Evolutionary conservation across 345 rosid genomes (phyloP).

Genomic region (Laguncularia racemosa): DNA sequence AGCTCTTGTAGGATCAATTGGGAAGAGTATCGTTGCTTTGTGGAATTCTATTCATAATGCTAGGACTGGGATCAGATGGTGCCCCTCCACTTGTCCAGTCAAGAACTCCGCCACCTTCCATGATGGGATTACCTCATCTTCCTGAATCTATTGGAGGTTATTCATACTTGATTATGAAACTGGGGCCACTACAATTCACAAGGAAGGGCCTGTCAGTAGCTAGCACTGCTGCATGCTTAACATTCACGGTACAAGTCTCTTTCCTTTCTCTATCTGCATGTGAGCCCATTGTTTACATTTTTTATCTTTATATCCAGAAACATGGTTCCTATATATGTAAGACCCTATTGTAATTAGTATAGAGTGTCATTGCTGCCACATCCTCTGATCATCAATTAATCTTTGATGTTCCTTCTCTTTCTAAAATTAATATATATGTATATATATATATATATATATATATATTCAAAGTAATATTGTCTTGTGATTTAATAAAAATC

Average conservation of each 20-base stretch:
- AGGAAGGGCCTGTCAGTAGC: conserved; percentile 93
- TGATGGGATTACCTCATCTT: conserved; percentile 62
- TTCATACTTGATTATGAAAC: conserved; percentile 66
- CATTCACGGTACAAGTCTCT: conserved; percentile 58
- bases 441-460: too few relatives aligned
- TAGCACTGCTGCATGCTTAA: conserved; percentile 91
- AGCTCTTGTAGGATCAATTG: conserved; percentile 66
- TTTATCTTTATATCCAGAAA: background rate
- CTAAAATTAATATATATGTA: background rate
- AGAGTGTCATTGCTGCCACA: too few relatives aligned
- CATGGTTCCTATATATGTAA: too few relatives aligned
- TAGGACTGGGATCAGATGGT: conserved; percentile 90
- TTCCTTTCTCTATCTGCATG: conserved; percentile 4
- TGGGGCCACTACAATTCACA: conserved; percentile 82
- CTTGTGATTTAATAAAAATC: background rate
- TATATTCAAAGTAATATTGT: background rate
- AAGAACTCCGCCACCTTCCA: conserved; percentile 72
- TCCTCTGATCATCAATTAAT: too few relatives aligned
- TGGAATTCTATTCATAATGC: conserved; percentile 63
- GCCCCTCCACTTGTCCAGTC: conserved; percentile 71
- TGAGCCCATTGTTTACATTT: background rate
- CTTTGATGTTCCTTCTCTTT: background rate
- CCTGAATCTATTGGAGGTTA: conserved; percentile 70
- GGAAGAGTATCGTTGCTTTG: conserved; percentile 86
- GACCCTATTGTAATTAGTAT: too few relatives aligned